Evolutionary conservation across 805 yeast species (phyloP), one percentile per base, ranked within the genome.

Genomic region (Candida sanyiensis): DNA sequence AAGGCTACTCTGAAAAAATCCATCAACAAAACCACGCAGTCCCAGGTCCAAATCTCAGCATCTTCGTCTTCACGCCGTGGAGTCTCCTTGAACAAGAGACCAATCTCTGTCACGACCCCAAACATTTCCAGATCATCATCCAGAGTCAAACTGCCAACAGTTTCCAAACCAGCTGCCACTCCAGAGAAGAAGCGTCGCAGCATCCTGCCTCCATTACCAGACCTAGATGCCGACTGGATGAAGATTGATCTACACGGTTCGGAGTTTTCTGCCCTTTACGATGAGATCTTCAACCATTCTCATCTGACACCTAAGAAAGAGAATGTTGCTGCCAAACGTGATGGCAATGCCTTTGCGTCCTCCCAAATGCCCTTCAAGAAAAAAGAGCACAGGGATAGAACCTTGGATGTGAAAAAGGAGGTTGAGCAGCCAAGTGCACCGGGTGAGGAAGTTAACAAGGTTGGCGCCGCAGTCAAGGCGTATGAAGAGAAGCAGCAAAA

Each of bases 41-140:
- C 60, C 10, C 54, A 52, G 28, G 23, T 56, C 16, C 59, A 52
- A 31, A 57, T 59, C 6, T 35, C 58, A 10, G 63, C 58, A 2
- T 56, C 62, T 9, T 46, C 48, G 23, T 50, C 59, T 9, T 56
- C 46, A 38, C 58, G 61, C 40, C 59, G 59, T 41, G 55, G 56
- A 37, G 55, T 59, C 19, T 54, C 61, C 1, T 54, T 58, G 45
- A 58, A 55, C 35, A 51, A 46, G 34, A 56, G 47, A 35, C 42
- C 45, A 4, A 43, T 43, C 19, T 38, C 41, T 15, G 28, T 20
- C 18, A 13, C 33, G 2, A 9, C 28, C 5, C 24, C 33, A 9
- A 35, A 33, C 9, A 33, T 49, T 20, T 52, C 59, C 28, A 49
- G 53, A 40, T 54, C 57, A 5, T 49, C 57, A 7, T 51, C 54